Conservation (phyloP, 257 asterid species). For the Leonotis leonurus region DNA sequence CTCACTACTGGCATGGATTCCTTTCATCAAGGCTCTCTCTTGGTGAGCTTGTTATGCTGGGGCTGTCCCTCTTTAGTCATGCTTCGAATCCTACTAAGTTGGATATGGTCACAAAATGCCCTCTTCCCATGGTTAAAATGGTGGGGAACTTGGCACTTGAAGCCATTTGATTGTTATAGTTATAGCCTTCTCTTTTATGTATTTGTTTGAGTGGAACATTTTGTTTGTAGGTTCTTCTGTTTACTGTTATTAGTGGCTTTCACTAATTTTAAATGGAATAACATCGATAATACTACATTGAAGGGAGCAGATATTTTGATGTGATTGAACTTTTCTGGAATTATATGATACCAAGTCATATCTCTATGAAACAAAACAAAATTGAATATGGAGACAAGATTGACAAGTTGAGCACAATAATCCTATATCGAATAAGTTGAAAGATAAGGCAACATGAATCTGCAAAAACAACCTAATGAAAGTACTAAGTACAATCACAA, state of each 20-base stretch:
- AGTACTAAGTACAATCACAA: not conserved
- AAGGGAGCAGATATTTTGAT: not conserved
- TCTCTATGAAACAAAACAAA: not conserved
- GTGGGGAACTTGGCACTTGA: constrained; percentile 59
- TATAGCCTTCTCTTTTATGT: not conserved
- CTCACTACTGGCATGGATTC: constrained; percentile 72
- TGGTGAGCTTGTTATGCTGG: constrained; percentile 54
- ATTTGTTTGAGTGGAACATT: not conserved
- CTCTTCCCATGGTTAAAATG: constrained; percentile 60
- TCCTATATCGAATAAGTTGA: not conserved
- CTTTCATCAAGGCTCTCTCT: constrained; percentile 64
- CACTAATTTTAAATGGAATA: no score
- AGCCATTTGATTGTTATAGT: not conserved
- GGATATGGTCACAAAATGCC: constrained; percentile 66
- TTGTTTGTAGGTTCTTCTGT: not conserved
- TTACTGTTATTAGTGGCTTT: no score
- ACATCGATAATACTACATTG: not conserved
- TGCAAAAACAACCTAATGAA: not conserved
- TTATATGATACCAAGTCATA: no score
- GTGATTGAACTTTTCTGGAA: not conserved
- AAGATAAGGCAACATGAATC: no score
- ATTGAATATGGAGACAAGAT: not conserved
- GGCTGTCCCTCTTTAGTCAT: constrained; percentile 49
- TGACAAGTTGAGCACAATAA: not conserved
- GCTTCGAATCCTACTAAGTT: constrained; percentile 56